phyloP scores from a whole-genome alignment of 2,329 filamentous ascomycete genomes.

The Trichoderma koningii region DNA sequence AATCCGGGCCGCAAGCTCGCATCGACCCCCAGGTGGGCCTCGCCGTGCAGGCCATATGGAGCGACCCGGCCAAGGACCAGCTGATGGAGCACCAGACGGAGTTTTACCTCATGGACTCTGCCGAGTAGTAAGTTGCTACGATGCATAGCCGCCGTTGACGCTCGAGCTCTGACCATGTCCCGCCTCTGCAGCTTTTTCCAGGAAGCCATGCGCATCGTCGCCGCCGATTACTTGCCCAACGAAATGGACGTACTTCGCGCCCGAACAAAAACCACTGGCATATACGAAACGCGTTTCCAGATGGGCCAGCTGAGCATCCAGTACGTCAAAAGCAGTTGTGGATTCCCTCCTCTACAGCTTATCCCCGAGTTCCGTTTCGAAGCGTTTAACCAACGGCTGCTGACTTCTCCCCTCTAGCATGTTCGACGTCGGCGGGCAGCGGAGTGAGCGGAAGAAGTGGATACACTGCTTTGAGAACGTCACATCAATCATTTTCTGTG shows the following conservation, averaged over 20 bases:
- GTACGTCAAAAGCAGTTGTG: slow-evolving; percentile 55
- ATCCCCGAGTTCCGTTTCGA: not conserved
- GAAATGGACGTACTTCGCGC: slow-evolving; percentile 95
- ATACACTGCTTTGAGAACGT: slow-evolving; percentile 99
- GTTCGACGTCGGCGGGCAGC: slow-evolving; percentile 97
- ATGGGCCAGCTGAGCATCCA: slow-evolving; percentile 99
- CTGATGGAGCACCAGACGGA: slow-evolving; percentile 94
- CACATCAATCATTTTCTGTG: slow-evolving; percentile 98
- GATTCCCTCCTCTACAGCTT: not conserved
- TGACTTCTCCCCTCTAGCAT: slow-evolving; percentile 63
- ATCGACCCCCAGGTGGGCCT: slow-evolving; percentile 79
- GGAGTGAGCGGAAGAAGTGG: slow-evolving; percentile 99
- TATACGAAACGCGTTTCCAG: slow-evolving; percentile 97
- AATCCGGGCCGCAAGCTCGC: slow-evolving; percentile 83
- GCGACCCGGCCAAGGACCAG: slow-evolving; percentile 77
- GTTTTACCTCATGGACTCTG: slow-evolving; percentile 99
- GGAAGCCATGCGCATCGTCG: slow-evolving; percentile 81
- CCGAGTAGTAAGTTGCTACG: slow-evolving; percentile 76
- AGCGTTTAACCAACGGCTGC: slow-evolving; percentile 4
- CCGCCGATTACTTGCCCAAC: slow-evolving; percentile 82
- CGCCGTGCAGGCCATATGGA: slow-evolving; percentile 86
- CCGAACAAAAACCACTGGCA: slow-evolving; percentile 96
- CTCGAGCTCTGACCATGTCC: not conserved
- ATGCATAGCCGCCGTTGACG: not conserved
- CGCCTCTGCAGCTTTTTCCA: slow-evolving; percentile 78